A percentile compares a stretch with the other conserved stretches of the same genome.
phyloP scores from a whole-genome alignment of 768 basidiomycete genomes.

The Russula earlei region DNA sequence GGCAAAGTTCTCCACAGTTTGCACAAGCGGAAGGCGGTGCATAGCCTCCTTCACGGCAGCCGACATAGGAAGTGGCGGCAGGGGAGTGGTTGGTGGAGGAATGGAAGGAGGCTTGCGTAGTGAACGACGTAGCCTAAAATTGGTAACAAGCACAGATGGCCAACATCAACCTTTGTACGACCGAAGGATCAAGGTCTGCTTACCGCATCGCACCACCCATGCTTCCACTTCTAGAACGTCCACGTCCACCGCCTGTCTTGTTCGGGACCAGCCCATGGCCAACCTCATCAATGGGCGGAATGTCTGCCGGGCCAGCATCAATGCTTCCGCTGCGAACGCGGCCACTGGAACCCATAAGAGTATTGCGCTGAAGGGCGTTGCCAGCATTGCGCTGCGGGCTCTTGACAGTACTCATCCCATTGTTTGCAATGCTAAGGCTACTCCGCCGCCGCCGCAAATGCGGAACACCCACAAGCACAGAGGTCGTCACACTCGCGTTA shows the following conservation, averaged over 20 bases:
- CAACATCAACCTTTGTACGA: background rate
- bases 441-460: constrained; percentile 53
- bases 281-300: background rate
- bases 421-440: constrained; percentile 45
- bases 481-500: constrained; percentile 19
- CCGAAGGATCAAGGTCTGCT: background rate
- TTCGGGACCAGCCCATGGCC: background rate
- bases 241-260: background rate
- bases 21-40: constrained; percentile 9
- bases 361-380: constrained; percentile 42
- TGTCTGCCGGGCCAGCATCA: background rate
- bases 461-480: constrained; percentile 22
- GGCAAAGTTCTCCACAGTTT: constrained; percentile 9
- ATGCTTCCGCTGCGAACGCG: constrained; percentile 15
- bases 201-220: constrained; percentile 13
- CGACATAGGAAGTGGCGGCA: constrained; percentile 5
- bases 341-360: constrained; percentile 28
- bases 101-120: constrained; percentile 16
- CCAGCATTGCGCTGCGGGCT: constrained; percentile 44
- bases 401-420: constrained; percentile 49
- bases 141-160: background rate
- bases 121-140: constrained; percentile 15
- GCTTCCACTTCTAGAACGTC: constrained; percentile 16
- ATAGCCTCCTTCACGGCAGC: background rate
- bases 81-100: constrained; percentile 16